Percentiles rank a stretch among this genome's conserved stretches.
phyloP scores from a whole-genome alignment of 371 early-diverging fungal genomes.

The Mucor lusitanicus region DNA sequence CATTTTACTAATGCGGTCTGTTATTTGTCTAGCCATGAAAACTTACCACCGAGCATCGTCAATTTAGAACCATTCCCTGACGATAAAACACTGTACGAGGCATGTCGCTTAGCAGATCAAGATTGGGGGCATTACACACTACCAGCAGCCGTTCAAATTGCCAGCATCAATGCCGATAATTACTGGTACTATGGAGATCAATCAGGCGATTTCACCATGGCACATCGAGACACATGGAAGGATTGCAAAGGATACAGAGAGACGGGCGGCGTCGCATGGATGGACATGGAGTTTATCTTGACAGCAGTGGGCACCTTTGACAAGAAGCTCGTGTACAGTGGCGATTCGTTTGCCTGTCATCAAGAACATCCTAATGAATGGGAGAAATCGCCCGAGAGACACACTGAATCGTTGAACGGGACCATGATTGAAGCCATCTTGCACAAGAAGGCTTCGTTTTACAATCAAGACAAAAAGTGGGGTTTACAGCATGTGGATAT shows the following conservation, averaged over 20 bases:
- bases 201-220: conserved; percentile 50
- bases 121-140: conserved; percentile 41
- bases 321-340: conserved; percentile 34
- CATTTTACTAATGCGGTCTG: too few species aligned
- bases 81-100: conserved; percentile 39
- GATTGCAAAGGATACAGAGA: conserved; percentile 42
- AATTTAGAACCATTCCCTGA: conserved; percentile 35
- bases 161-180: conserved; percentile 29
- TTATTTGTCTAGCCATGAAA: conserved; percentile 28
- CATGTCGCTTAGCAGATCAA: conserved; percentile 32
- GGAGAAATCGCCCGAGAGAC: conserved; percentile 36
- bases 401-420: conserved; percentile 6
- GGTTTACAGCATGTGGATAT: conserved; percentile 41
- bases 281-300: conserved; percentile 49
- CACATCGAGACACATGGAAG: conserved; percentile 51
- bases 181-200: conserved; percentile 37
- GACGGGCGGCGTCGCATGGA: conserved; percentile 47
- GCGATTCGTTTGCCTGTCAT: conserved; percentile 40
- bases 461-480: conserved; percentile 43
- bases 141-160: conserved; percentile 8
- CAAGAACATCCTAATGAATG: conserved; percentile 46
- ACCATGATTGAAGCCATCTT: conserved; percentile 31
- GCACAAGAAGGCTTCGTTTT: conserved; percentile 23
- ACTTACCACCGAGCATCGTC: conserved; percentile 45
- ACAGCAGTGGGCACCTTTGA: conserved; percentile 43